These are phyloP conservation scores for Allium sativum DNA, from an alignment of 106 monocot species.

Conservation along the genomic window DNA sequence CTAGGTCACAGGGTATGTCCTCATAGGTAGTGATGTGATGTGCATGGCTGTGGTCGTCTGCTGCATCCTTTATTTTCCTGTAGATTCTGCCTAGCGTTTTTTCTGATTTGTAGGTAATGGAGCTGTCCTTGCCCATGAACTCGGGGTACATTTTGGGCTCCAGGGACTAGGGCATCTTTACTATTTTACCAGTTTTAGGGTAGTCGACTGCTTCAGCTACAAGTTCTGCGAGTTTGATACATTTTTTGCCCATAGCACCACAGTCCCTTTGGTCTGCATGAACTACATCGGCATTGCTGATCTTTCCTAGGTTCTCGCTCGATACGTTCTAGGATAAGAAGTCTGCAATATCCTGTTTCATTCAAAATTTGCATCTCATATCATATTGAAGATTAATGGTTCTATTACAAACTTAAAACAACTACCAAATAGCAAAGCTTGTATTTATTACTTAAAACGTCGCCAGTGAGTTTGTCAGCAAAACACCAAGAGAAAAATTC, in stretches of 20 bases:
- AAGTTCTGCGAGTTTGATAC: constrained; percentile 63
- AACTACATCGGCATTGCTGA: constrained; percentile 92
- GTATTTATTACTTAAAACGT: too few species aligned
- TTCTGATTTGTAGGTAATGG: constrained; percentile 56
- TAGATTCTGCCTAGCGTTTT: constrained; percentile 72
- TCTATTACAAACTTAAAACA: too few species aligned
- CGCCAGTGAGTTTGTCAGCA: too few species aligned
- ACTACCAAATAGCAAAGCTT: too few species aligned
- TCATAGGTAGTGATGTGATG: constrained; percentile 15
- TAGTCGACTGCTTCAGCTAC: constrained; percentile 85
- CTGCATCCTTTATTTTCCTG: constrained; percentile 43
- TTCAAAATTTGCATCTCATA: too few species aligned
- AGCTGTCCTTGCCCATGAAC: constrained; percentile 72
- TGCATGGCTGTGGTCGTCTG: constrained; percentile 24
- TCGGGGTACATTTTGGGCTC: constrained; percentile 85
- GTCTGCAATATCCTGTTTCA: constrained; percentile 62
- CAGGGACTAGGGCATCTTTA: constrained; percentile 39
- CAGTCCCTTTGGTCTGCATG: constrained; percentile 62
- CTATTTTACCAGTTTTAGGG: constrained; percentile 68
- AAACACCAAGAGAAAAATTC: too few species aligned
- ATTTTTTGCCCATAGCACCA: constrained; percentile 75
- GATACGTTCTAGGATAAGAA: constrained; percentile 78
- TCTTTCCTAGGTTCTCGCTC: constrained; percentile 68
- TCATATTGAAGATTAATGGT: too few species aligned
- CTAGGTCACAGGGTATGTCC: constrained; percentile 59